A percentile compares a stretch with the other conserved stretches of the same genome.
phyloP scores from a whole-genome alignment of 2,329 filamentous ascomycete species.

The Fusarium newnesense region DNA sequence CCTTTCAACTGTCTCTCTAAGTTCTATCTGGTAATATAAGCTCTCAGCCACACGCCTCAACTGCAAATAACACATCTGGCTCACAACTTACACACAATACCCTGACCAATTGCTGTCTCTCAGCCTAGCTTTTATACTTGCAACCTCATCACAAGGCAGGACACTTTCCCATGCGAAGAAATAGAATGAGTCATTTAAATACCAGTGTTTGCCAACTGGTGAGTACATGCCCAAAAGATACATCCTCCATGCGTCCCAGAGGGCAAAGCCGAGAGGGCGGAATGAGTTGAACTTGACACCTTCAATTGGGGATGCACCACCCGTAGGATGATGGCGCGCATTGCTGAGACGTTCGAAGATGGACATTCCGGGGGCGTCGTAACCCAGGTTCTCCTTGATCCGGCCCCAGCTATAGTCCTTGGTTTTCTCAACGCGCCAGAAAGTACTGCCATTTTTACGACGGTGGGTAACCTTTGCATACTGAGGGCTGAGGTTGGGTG shows the following conservation, averaged over 20 bases:
- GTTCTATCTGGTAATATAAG: too few relatives aligned
- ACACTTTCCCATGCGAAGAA: constrained; percentile 20
- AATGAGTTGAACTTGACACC: constrained; percentile 32
- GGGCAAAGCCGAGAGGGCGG: constrained; percentile 27
- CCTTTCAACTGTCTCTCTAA: too few relatives aligned
- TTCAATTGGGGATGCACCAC: constrained; percentile 5
- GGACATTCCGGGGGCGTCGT: neutral
- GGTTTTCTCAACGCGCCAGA: neutral
- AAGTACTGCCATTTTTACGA: neutral
- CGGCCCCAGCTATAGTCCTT: constrained; percentile 3
- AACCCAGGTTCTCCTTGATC: neutral
- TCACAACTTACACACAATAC: too few relatives aligned
- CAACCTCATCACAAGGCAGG: constrained; percentile 14
- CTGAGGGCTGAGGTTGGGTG: too few relatives aligned
- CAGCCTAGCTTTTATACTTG: neutral
- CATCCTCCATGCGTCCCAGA: constrained; percentile 34
- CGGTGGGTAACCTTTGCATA: neutral
- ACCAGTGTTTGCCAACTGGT: neutral
- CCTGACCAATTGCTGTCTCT: too few relatives aligned
- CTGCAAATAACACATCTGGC: too few relatives aligned
- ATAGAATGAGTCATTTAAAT: neutral
- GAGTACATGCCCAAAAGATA: constrained; percentile 18
- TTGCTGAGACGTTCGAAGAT: neutral
- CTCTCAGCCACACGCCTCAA: too few relatives aligned
- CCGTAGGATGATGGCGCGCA: neutral